phyloP scores from a whole-genome alignment of 2,329 filamentous ascomycete species.

The Fusarium sp. region DNA sequence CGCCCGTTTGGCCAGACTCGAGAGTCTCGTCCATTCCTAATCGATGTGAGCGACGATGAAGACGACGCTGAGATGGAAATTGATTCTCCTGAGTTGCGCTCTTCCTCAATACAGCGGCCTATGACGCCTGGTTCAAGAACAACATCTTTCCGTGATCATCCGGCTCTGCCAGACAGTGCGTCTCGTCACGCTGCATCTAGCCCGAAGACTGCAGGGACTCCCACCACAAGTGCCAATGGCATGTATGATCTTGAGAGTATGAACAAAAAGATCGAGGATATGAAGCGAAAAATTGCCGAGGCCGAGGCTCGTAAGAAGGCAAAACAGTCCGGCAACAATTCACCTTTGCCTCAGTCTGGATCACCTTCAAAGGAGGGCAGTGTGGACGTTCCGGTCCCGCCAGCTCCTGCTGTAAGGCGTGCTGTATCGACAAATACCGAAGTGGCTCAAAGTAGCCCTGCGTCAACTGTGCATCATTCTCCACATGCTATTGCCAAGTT shows the following conservation, averaged over 20 bases:
- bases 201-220: constrained; percentile 54
- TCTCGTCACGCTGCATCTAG: constrained; percentile 56
- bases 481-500: constrained; percentile 10
- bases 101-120: constrained; percentile 49
- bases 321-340: constrained; percentile 50
- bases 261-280: constrained; percentile 69
- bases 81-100: constrained; percentile 63
- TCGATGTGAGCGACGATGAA: constrained; percentile 83
- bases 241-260: constrained; percentile 61
- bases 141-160: constrained; percentile 57
- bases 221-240: constrained; percentile 51
- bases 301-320: constrained; percentile 67
- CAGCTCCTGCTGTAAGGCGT: not conserved
- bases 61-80: constrained; percentile 77
- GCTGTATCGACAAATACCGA: not conserved
- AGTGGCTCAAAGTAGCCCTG: constrained; percentile 1
- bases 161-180: constrained; percentile 57
- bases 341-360: constrained; percentile 46
- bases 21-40: constrained; percentile 75
- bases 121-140: constrained; percentile 51
- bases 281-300: constrained; percentile 69
- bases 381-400: constrained; percentile 26
- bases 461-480: constrained; percentile 17
- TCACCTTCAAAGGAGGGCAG: constrained; percentile 44
- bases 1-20: constrained; percentile 71